A percentile compares a stretch with the other conserved stretches of the same genome.
These are phyloP conservation scores for Pittosporum tobira DNA, from an alignment of 129 eudicot species.

Conservation along the genomic window DNA sequence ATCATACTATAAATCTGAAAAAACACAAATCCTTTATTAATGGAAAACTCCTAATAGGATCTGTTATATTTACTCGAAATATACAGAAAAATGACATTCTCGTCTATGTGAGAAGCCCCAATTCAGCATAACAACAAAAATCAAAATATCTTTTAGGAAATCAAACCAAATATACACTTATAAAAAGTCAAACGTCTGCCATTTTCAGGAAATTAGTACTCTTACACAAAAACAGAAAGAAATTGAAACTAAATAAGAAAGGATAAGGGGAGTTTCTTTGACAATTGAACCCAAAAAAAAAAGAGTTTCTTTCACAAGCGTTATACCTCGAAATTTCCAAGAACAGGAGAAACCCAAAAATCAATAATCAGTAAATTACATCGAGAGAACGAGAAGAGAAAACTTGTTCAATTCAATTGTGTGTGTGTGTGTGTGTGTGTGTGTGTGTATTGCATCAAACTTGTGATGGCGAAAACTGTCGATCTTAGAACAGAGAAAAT, in stretches of 20 bases:
- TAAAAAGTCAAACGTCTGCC: background rate
- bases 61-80: background rate
- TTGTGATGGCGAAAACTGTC: background rate
- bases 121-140: background rate
- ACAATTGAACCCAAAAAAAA: background rate
- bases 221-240: background rate
- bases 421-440: no score
- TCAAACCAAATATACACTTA: background rate
- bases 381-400: background rate
- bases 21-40: no score
- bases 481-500: background rate
- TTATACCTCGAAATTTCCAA: background rate
- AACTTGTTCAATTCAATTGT: no score
- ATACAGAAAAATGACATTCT: background rate
- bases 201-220: background rate
- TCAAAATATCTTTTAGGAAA: no score
- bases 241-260: background rate
- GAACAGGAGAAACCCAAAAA: conserved; percentile 1
- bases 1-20: no score
- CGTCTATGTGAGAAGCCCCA: background rate
- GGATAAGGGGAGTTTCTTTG: background rate
- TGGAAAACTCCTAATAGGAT: conserved; percentile 2
- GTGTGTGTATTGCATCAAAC: no score
- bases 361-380: background rate
- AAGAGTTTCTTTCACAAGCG: no score